A percentile compares a stretch with the other conserved stretches of the same genome.
phyloP scores from a whole-genome alignment of 495 filamentous ascomycete genomes.

The Aspergillus hancockii region DNA sequence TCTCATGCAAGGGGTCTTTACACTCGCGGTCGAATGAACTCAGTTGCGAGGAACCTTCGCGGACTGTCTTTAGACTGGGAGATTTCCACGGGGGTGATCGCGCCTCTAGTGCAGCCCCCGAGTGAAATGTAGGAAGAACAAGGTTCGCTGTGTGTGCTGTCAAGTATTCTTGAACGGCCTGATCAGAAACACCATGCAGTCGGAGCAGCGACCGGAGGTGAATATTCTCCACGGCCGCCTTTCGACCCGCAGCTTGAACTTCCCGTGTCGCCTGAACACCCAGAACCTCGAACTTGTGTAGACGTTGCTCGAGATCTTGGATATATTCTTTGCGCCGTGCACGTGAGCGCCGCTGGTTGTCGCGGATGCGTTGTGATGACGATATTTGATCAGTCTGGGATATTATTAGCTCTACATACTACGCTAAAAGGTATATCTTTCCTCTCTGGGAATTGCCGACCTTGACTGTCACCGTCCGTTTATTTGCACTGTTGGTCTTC shows the following conservation, averaged over 20 bases:
- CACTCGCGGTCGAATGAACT: conserved; percentile 10
- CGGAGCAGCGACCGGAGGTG: background rate
- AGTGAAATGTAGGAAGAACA: background rate
- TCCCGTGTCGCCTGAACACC: conserved; percentile 61
- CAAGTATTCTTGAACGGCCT: background rate
- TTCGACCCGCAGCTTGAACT: background rate
- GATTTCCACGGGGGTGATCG: background rate
- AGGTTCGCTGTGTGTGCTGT: background rate
- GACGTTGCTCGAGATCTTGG: conserved; percentile 59
- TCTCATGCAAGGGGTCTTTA: conserved; percentile 13
- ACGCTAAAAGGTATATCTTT: no score
- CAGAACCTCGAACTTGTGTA: conserved; percentile 54
- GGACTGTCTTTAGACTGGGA: background rate
- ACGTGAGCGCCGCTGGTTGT: conserved; percentile 74
- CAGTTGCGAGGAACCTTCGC: conserved; percentile 3
- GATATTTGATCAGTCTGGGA: conserved; percentile 4
- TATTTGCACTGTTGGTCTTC: no score
- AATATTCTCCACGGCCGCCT: background rate
- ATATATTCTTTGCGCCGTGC: conserved; percentile 71
- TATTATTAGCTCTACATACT: no score
- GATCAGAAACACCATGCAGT: background rate
- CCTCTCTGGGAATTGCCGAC: no score
- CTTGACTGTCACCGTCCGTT: no score
- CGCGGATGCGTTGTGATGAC: conserved; percentile 38
- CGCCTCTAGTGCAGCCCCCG: background rate